Conservation (phyloP, 352 stramenopile species). For the Discostella stelligera region DNA sequence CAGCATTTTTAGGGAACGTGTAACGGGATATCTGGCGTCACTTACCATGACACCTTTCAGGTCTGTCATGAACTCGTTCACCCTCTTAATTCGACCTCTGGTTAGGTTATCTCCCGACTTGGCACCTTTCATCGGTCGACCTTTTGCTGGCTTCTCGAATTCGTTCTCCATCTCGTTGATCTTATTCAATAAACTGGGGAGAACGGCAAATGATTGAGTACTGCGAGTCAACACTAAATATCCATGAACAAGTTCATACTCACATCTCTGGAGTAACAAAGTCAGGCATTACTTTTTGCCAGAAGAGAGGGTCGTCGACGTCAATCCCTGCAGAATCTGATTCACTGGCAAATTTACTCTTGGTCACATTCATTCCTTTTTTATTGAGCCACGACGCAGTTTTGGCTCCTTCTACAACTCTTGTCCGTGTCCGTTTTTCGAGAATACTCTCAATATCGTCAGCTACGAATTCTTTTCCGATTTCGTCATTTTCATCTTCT, state of each 20-base stretch:
- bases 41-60: conserved; percentile 77
- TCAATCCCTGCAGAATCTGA: conserved; percentile 82
- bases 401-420: conserved; percentile 83
- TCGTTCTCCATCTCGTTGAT: conserved; percentile 49
- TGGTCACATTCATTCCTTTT: conserved; percentile 80
- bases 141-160: conserved; percentile 50
- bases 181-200: conserved; percentile 47
- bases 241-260: background rate
- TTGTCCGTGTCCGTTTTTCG: conserved; percentile 82
- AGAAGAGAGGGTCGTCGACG: conserved; percentile 99
- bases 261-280: conserved; percentile 82
- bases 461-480: conserved; percentile 93
- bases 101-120: conserved; percentile 37
- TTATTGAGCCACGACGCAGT: conserved; percentile 84
- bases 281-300: conserved; percentile 96
- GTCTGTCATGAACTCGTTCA: conserved; percentile 82
- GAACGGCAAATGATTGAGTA: conserved; percentile 3
- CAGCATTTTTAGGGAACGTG: background rate
- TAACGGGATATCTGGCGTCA: background rate
- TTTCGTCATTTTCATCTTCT: conserved; percentile 95
- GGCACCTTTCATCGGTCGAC: conserved; percentile 24
- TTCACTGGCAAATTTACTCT: conserved; percentile 79
- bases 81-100: conserved; percentile 53
- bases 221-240: background rate
- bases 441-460: conserved; percentile 99